phyloP scores from a whole-genome alignment of 2,329 filamentous ascomycete genomes.

The Raffaelea albimanens region DNA sequence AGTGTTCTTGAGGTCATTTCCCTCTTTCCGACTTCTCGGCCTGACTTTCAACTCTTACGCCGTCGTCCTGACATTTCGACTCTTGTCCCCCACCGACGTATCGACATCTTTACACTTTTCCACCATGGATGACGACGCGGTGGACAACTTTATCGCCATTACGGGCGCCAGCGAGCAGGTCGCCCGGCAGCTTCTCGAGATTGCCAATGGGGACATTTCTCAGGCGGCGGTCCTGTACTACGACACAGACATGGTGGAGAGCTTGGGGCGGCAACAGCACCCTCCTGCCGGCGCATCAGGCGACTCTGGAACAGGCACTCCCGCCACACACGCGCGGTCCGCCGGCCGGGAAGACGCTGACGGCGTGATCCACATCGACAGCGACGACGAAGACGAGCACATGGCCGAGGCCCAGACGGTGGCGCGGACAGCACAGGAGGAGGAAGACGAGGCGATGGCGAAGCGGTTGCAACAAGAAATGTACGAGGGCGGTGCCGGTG shows the following conservation, averaged over 20 bases:
- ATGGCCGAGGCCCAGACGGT: slow-evolving; percentile 30
- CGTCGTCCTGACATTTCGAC: too few relatives aligned
- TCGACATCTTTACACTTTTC: too few relatives aligned
- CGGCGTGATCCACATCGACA: slow-evolving; percentile 65
- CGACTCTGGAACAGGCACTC: slow-evolving; percentile 3
- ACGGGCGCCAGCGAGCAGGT: slow-evolving; percentile 66
- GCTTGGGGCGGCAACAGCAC: slow-evolving; percentile 20
- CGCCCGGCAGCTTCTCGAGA: slow-evolving; percentile 71
- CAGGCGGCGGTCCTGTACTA: slow-evolving; percentile 86
- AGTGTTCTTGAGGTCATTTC: too few relatives aligned
- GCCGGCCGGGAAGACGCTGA: slow-evolving; percentile 39
- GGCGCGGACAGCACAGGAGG: slow-evolving; percentile 47
- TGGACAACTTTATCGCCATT: slow-evolving; percentile 72
- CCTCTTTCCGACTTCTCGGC: too few relatives aligned
- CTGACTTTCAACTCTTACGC: too few relatives aligned
- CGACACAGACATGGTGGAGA: slow-evolving; percentile 63
- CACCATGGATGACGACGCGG: slow-evolving; percentile 56
- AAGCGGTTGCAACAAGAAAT: slow-evolving; percentile 85
- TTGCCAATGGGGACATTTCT: slow-evolving; percentile 76
- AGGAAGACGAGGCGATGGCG: slow-evolving; percentile 91
- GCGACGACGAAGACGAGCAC: slow-evolving; percentile 53
- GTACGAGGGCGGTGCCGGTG: slow-evolving; percentile 39
- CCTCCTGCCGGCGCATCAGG: too few relatives aligned
- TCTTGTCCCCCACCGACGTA: too few relatives aligned
- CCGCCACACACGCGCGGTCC: neutral